Base-by-base conservation (phyloP, 176 grass and related monocot genomes). In the Paspalum notatum region DNA sequence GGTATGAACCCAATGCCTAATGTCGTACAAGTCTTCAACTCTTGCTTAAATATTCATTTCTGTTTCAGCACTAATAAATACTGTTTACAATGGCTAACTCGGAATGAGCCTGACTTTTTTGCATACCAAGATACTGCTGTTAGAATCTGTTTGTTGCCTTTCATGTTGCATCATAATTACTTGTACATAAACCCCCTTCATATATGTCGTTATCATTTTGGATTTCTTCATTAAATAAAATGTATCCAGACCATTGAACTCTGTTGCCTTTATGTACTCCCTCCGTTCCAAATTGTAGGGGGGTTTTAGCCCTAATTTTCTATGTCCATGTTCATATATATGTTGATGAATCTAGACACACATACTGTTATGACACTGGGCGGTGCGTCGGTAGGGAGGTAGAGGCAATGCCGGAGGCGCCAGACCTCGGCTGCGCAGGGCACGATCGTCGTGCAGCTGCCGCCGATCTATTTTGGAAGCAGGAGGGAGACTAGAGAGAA, bases 1-100 rank as follows among this genome's bases (percentile, higher is more conserved):
- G 94, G 94, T 97, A 90, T 56, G 43, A 17, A 37, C 10, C 4
- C 64, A n/a, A 72, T 42, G n/a, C 7, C 4, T 71, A n/a, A 72
- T 42, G n/a, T 60, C 14, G 64, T 72, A 16, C 26, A 72, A 53
- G 44, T 66, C 18, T 65, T 83, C 32, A 68, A 52, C 60, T 22
- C 78, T 45, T 59, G 9, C 59, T 75, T 5, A 7, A 74, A 22
- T 69, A 27, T 52, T 63, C 76, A 69, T 0, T 69, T 74, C 66
- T 62, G 64, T 25, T 80, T 42, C 62, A 60, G 24, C 53, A 80
- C 54, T 62, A 61, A 38, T 39, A 65, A 80, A 47, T 5, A 44
- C 51, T 63, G 44, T 71, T 71, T 48, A 47, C 71, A 75, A 61
- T 21, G 24, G 61, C 57, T 56, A 15, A 76, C 12, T 52, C 15